Conservation (phyloP, 1,284 basidiomycete species). For the Pascua sp. region DNA sequence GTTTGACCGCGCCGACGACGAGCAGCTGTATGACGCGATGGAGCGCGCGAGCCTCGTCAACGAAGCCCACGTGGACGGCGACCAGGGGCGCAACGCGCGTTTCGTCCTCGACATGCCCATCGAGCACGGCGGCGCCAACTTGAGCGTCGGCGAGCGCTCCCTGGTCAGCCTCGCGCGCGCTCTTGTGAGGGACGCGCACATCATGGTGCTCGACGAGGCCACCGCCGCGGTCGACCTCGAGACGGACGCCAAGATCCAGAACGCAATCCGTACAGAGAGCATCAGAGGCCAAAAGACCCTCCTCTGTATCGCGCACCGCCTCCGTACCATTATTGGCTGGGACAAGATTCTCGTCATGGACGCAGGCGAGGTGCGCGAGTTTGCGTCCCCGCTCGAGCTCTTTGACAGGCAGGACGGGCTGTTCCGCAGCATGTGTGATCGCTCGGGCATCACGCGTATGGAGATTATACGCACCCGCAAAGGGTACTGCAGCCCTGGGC, state of each 20-base stretch:
- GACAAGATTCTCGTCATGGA: slow-evolving; percentile 68
- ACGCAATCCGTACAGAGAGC: slow-evolving; percentile 64
- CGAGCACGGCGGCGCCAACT: slow-evolving; percentile 63
- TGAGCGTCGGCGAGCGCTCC: slow-evolving; percentile 61
- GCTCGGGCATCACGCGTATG: slow-evolving; percentile 48
- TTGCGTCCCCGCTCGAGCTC: slow-evolving; percentile 63
- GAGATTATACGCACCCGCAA: slow-evolving; percentile 26
- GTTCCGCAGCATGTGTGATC: slow-evolving; percentile 66
- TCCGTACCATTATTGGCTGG: slow-evolving; percentile 73
- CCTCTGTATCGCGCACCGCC: slow-evolving; percentile 58
- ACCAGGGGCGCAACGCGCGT: slow-evolving; percentile 7
- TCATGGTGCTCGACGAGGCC: slow-evolving; percentile 59
- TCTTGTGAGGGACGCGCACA: slow-evolving; percentile 56
- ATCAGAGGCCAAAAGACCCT: slow-evolving; percentile 55
- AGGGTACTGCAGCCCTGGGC: no score
- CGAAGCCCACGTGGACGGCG: slow-evolving; percentile 28
- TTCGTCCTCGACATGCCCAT: slow-evolving; percentile 60
- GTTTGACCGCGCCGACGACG: slow-evolving; percentile 67
- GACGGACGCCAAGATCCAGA: slow-evolving; percentile 66
- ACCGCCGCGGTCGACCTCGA: slow-evolving; percentile 57
- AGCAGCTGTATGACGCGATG: slow-evolving; percentile 70
- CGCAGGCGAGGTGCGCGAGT: slow-evolving; percentile 66
- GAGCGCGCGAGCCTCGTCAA: slow-evolving; percentile 66
- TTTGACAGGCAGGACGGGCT: slow-evolving; percentile 57
- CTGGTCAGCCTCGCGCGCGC: slow-evolving; percentile 66